Evolutionary conservation across 148 eudicot species (phyloP), one percentile per base, ranked within the genome.

Genomic region (Selenicereus undatus): DNA sequence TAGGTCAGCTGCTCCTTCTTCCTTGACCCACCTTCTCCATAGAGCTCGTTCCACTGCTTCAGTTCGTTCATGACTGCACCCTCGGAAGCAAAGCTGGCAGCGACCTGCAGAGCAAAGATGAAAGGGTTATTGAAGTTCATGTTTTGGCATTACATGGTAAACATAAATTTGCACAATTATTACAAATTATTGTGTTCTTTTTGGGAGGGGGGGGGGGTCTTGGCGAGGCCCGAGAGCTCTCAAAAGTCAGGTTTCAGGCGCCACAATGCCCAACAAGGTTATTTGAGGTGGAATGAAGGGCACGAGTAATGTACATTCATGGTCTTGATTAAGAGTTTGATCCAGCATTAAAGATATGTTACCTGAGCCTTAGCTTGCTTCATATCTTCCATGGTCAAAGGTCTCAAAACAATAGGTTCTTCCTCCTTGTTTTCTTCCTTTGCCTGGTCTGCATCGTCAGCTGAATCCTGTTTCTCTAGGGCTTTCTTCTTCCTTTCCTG

Each of bases 21-120:
- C 84, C 98, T 93, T 52, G 97, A 86, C 9, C 98, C 98, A 26
- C 98, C 98, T 91, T 93, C 98, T 82, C 98, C 98, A 54, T 94
- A 94, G 36, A 93, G 84, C 30, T 90, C 97, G 66, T 94, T 94
- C 98, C 98, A 94, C 80, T 94, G 98, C 85, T 88, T 88, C 84
- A 94, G 89, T 80, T 94, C 98, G 17, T 85, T 80, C 98, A 94
- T 94, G 71, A 91, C 84, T 60, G 93, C 80, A 80, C 98, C 98
- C 77, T 91, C 98, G 0, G 95, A 81, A 43, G 98, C 93, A 81
- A 90, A 93, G 88, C 98, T 94, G 18, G 98, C 90, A 74, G 98
- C 93, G 71, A 94, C 97, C 98, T 94, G 86, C 74, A 83, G 69
- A 52, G 73, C 20, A 76, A 78, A 76, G 43, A 39, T 39, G 43